These are phyloP conservation scores for Verticillium dahliae DNA, from an alignment of 2,329 filamentous ascomycete genomes.

Conservation along the genomic window DNA sequence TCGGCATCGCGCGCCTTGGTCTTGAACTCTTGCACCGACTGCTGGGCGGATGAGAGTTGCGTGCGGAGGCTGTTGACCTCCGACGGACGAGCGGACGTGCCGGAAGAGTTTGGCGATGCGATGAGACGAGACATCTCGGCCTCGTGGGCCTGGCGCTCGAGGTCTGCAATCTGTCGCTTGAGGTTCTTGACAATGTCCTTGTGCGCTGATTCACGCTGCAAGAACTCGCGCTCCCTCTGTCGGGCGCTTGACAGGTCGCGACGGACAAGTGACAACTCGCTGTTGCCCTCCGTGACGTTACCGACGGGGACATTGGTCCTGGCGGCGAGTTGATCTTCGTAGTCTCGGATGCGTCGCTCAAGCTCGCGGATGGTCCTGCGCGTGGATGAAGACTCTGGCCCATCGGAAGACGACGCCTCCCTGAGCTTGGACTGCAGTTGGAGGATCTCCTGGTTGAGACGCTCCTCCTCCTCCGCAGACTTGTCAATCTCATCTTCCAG, in stretches of 20 bases:
- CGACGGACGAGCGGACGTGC: slow-evolving; percentile 45
- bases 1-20: slow-evolving; percentile 44
- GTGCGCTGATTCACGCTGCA: slow-evolving; percentile 59
- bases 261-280: slow-evolving; percentile 54
- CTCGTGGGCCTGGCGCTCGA: slow-evolving; percentile 63
- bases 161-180: slow-evolving; percentile 57
- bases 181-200: slow-evolving; percentile 57
- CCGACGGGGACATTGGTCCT: slow-evolving; percentile 22
- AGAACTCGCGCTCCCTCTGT: slow-evolving; percentile 58
- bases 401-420: slow-evolving; percentile 41
- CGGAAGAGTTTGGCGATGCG: slow-evolving; percentile 38
- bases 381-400: slow-evolving; percentile 48
- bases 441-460: slow-evolving; percentile 47
- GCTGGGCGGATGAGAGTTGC: slow-evolving; percentile 54
- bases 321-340: slow-evolving; percentile 36
- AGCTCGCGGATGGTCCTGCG: slow-evolving; percentile 59
- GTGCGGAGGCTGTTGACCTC: slow-evolving; percentile 54
- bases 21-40: slow-evolving; percentile 49
- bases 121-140: slow-evolving; percentile 47
- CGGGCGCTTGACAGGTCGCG: slow-evolving; percentile 57
- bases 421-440: slow-evolving; percentile 40
- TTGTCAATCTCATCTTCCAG: slow-evolving; percentile 61
- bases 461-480: slow-evolving; percentile 59
- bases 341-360: slow-evolving; percentile 53
- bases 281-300: slow-evolving; percentile 32